Evolutionary conservation across 2,329 filamentous ascomycete species (phyloP).

Genomic region (Scortechinia acanthostroma): DNA sequence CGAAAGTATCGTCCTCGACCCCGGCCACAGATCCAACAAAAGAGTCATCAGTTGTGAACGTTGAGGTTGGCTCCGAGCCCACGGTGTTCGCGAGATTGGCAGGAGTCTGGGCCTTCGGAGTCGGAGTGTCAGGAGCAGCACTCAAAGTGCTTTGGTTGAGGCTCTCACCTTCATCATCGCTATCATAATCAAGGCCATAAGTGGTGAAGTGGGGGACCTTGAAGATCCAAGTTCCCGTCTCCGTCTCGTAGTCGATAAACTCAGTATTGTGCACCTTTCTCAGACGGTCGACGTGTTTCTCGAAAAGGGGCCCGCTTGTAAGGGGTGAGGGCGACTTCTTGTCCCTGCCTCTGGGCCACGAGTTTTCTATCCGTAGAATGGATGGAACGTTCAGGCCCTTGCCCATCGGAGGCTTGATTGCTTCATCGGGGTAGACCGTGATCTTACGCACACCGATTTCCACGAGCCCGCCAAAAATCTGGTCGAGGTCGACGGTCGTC

Average conservation of each 20-base stretch:
- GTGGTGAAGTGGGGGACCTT: constrained; percentile 94
- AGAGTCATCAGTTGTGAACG: not conserved
- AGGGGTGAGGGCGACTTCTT: constrained; percentile 17
- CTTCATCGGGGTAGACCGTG: constrained; percentile 75
- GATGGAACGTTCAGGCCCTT: constrained; percentile 89
- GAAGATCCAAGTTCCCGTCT: constrained; percentile 84
- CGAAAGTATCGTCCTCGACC: constrained; percentile 44
- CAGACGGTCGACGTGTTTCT: constrained; percentile 78
- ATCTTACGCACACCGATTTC: constrained; percentile 70
- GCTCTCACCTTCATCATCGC: constrained; percentile 64
- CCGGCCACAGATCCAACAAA: constrained; percentile 1
- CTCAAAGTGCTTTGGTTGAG: constrained; percentile 30
- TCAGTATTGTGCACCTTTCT: constrained; percentile 73
- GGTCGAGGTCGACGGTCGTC: constrained; percentile 69
- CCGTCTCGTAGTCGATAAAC: constrained; percentile 72
- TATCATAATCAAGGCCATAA: constrained; percentile 77
- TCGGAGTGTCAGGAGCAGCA: constrained; percentile 12
- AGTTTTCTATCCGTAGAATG: constrained; percentile 80
- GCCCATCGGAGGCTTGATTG: constrained; percentile 75
- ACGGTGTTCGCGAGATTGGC: not conserved
- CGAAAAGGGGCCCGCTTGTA: constrained; percentile 54
- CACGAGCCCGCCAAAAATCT: constrained; percentile 73
- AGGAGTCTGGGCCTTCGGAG: constrained; percentile 9
- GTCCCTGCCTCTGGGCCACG: constrained; percentile 65
- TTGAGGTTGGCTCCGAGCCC: not conserved